Evolutionary conservation across 805 yeast genomes (phyloP).

Genomic region (Torulaspora maleeae): DNA sequence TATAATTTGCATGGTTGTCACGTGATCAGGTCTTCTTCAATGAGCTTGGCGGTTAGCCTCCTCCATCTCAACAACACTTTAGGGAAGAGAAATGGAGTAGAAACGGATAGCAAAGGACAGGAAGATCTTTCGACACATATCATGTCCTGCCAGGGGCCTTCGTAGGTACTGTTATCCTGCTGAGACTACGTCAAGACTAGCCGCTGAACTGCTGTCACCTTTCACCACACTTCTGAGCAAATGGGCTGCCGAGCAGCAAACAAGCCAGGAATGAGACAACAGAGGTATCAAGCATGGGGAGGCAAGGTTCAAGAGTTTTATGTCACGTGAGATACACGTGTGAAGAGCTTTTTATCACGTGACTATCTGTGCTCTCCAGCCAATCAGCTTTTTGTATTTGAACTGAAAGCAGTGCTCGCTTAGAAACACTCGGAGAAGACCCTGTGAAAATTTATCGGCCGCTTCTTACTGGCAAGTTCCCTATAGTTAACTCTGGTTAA

Average conservation of each 20-base stretch:
- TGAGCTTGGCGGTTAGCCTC: background rate
- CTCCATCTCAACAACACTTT: background rate
- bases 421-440: slow-evolving; percentile 1
- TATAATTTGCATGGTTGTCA: background rate
- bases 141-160: too few species aligned
- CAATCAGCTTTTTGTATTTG: slow-evolving; percentile 8
- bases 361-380: background rate
- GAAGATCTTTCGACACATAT: too few species aligned
- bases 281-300: too few species aligned
- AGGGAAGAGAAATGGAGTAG: background rate
- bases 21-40: background rate
- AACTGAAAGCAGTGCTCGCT: background rate
- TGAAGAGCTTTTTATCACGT: background rate
- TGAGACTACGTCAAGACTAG: too few species aligned
- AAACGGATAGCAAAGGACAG: background rate
- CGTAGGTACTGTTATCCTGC: too few species aligned
- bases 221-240: too few species aligned
- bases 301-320: background rate
- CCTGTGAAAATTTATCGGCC: slow-evolving; percentile 8
- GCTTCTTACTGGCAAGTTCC: background rate
- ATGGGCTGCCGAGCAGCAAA: too few species aligned
- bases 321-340: background rate
- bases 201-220: too few species aligned
- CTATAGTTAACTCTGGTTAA: background rate
- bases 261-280: too few species aligned